Evolutionary conservation across 2,329 filamentous ascomycete genomes (phyloP), one percentile per base, ranked within the genome.

Genomic region (Fusarium ramigenum): DNA sequence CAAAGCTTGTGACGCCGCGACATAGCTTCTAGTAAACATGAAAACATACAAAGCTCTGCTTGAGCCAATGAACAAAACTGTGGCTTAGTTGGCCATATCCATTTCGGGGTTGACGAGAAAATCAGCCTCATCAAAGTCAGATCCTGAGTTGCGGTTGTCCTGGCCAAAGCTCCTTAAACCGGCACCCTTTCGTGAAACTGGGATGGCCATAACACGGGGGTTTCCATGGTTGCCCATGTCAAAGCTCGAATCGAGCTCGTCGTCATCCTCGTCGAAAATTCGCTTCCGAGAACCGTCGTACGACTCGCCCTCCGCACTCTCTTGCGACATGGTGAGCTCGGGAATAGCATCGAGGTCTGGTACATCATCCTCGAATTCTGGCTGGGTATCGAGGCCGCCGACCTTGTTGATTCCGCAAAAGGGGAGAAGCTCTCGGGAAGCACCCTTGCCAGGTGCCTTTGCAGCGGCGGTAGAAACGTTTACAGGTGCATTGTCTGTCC

Each of bases 331-430:
- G 28, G 85, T 87, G 57, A 90, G 81, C 36, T 84, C 83, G 3
- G 86, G 86, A 39, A 87, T 73, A 16, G 82, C 81, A 56, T 86
- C 83, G 21, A 82, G 70, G 10, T 77, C 78, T 6, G 81, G 81
- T 9, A 82, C 65, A 21, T 76, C 75, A 23, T 77, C 67, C 75
- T 70, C 63, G 23, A 78, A 82, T 28, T 84, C 80, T 19, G 89
- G 85, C 79, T 94, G 92, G 34, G 87, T 84, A 36, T 87, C 88
- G 46, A 92, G 83, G 0, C 93, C 93, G 43, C 93, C 93, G 63
- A 93, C 86, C 78, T 91, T 94, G 83, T 94, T 88, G 74, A 96
- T 87, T 32, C 93, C 94, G 79, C 93, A 96, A 79, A 95, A 97
- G 1, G 94, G 94, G 12, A 92, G 84, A 9, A 97, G 85, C 79